A percentile compares a stretch with the other conserved stretches of the same genome.
phyloP scores from a whole-genome alignment of 2,329 filamentous ascomycete species.

The Torrubiella hemipterigena region DNA sequence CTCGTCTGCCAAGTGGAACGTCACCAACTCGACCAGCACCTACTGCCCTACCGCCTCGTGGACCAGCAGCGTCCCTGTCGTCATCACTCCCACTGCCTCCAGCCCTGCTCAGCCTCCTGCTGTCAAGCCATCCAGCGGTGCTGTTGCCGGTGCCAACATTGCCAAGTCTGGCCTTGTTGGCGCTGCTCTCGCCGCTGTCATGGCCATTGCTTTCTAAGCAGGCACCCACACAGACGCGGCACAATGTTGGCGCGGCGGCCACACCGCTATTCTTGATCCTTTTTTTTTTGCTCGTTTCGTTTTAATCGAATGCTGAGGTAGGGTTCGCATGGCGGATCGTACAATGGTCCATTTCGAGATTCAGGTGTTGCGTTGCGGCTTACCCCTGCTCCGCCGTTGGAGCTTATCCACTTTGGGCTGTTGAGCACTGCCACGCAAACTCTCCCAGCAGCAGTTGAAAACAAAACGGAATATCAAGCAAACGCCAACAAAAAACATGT shows the following conservation, averaged over 20 bases:
- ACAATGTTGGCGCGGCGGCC: neutral
- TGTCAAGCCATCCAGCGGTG: slow-evolving; percentile 12
- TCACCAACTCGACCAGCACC: slow-evolving; percentile 20
- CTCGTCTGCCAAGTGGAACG: slow-evolving; percentile 16
- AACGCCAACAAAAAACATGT: too few relatives aligned
- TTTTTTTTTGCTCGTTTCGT: slow-evolving; percentile 10
- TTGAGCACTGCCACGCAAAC: too few relatives aligned
- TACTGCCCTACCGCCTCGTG: slow-evolving; percentile 11
- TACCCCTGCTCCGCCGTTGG: too few relatives aligned
- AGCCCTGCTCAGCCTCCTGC: neutral
- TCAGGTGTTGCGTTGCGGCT: too few relatives aligned
- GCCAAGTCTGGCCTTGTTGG: slow-evolving; percentile 27
- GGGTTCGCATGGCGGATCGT: too few relatives aligned
- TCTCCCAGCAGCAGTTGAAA: too few relatives aligned
- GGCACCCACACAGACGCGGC: neutral
- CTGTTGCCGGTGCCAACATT: slow-evolving; percentile 22
- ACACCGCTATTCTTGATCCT: slow-evolving; percentile 4
- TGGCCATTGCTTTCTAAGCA: slow-evolving; percentile 4
- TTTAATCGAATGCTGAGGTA: too few relatives aligned
- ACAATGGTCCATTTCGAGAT: too few relatives aligned
- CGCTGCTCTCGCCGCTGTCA: slow-evolving; percentile 15
- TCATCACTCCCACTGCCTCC: slow-evolving; percentile 5
- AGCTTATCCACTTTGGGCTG: too few relatives aligned
- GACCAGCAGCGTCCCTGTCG: slow-evolving; percentile 13
- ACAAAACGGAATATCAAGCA: too few relatives aligned